These are phyloP conservation scores for Neurospora crassa DNA, from an alignment of 2,329 filamentous ascomycete species.

Conservation along the genomic window DNA sequence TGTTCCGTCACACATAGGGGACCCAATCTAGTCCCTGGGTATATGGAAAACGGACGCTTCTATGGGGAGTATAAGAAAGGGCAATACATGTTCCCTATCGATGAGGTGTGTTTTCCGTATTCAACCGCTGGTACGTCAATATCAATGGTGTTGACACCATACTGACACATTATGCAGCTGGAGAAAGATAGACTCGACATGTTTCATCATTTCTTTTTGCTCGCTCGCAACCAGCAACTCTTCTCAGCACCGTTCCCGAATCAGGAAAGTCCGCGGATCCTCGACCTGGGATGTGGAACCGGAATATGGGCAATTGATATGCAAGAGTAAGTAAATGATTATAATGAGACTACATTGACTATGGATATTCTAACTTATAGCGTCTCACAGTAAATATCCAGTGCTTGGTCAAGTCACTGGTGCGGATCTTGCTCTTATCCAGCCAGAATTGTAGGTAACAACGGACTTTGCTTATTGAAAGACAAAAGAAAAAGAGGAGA, in stretches of 20 bases:
- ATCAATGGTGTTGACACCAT: neutral
- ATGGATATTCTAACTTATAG: neutral
- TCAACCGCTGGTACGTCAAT: neutral
- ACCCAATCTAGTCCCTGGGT: conserved; percentile 22
- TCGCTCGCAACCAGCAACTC: conserved; percentile 44
- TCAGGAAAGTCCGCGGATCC: conserved; percentile 26
- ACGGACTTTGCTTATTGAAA: neutral
- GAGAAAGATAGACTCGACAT: conserved; percentile 75
- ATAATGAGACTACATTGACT: neutral
- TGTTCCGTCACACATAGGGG: neutral
- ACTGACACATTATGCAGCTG: conserved; percentile 31
- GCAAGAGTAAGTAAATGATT: conserved; percentile 49
- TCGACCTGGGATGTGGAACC: conserved; percentile 74
- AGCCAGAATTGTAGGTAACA: conserved; percentile 40
- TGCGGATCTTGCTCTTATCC: conserved; percentile 52
- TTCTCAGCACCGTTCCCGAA: conserved; percentile 23
- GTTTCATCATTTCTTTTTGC: conserved; percentile 66
- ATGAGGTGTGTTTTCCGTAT: conserved; percentile 45
- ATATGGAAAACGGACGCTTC: conserved; percentile 55
- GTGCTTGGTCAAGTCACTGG: conserved; percentile 47
- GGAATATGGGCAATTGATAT: conserved; percentile 89
- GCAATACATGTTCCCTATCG: conserved; percentile 69
- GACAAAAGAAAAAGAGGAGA: neutral
- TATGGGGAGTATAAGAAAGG: conserved; percentile 61
- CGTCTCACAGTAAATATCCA: conserved; percentile 23